Evolutionary conservation across 2,329 filamentous ascomycete genomes (phyloP).

Genomic region (Ophiocordyceps unilateralis): DNA sequence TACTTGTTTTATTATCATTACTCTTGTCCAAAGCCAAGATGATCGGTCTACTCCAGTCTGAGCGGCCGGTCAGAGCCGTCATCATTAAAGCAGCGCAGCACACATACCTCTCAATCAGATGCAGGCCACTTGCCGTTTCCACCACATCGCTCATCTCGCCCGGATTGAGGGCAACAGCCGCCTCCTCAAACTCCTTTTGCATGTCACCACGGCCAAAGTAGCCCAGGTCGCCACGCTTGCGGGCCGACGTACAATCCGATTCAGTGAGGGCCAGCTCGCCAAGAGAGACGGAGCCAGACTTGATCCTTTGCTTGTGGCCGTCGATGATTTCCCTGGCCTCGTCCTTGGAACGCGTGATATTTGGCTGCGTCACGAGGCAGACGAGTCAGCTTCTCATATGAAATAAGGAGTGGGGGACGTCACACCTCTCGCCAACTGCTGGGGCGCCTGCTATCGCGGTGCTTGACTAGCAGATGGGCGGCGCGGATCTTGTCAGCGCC

Average conservation of each 20-base stretch:
- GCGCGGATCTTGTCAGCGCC: constrained; percentile 75
- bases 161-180: constrained; percentile 74
- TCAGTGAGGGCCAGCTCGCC: constrained; percentile 76
- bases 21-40: background rate
- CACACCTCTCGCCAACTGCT: constrained; percentile 75
- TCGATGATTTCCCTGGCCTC: constrained; percentile 68
- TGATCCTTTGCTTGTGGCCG: constrained; percentile 60
- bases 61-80: background rate
- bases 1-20: background rate
- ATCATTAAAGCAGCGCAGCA: background rate
- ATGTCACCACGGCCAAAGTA: constrained; percentile 92
- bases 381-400: background rate
- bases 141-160: constrained; percentile 78
- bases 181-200: constrained; percentile 98
- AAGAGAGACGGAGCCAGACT: constrained; percentile 47
- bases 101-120: constrained; percentile 80
- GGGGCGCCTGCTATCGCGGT: constrained; percentile 70
- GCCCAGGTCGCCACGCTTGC: constrained; percentile 86
- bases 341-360: constrained; percentile 77
- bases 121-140: constrained; percentile 83
- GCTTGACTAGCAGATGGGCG: constrained; percentile 87
- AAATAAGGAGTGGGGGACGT: background rate
- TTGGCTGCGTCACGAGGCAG: constrained; percentile 26
- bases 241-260: constrained; percentile 88
- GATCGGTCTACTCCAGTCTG: constrained; percentile 3